Conservation (phyloP, 75 land plant genomes). For the Pinus tabuliformis region DNA sequence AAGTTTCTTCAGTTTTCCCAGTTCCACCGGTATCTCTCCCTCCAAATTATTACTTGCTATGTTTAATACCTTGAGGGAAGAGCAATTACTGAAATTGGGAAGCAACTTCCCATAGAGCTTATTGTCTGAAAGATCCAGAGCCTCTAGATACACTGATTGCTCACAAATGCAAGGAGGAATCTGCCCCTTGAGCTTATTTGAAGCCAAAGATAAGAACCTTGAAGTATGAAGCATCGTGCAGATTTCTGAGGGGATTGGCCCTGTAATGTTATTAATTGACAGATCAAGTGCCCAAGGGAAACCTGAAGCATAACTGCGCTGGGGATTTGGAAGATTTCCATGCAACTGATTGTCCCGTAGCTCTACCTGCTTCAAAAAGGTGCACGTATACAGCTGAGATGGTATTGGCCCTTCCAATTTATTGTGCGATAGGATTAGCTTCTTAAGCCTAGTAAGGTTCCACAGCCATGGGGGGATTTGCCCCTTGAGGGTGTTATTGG, state of each 20-base stretch:
- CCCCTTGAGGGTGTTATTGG: not conserved
- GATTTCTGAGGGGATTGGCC: not conserved
- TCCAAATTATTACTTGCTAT: too few species aligned
- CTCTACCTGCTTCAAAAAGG: not conserved
- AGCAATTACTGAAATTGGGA: too few species aligned
- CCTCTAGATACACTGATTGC: not conserved
- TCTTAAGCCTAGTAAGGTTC: not conserved
- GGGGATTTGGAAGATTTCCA: not conserved
- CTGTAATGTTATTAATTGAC: not conserved
- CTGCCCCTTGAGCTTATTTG: not conserved
- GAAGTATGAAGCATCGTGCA: not conserved
- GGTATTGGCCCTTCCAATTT: slow-evolving; percentile 1
- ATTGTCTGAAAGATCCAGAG: not conserved
- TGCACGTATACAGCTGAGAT: not conserved
- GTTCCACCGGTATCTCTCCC: too few species aligned
- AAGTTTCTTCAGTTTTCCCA: too few species aligned
- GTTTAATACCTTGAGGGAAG: too few species aligned
- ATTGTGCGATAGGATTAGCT: not conserved
- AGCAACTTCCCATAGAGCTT: not conserved
- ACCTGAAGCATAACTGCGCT: not conserved
- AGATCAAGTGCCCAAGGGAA: not conserved
- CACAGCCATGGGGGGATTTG: slow-evolving; percentile 2
- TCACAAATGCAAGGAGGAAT: slow-evolving; percentile 1
- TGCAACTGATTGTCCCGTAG: slow-evolving; percentile 2
- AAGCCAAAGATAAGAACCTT: not conserved